A percentile compares a stretch with the other conserved stretches of the same genome.
These are phyloP conservation scores for Elaeis oleifera DNA, from an alignment of 202 grass and related monocot species.

Conservation along the genomic window DNA sequence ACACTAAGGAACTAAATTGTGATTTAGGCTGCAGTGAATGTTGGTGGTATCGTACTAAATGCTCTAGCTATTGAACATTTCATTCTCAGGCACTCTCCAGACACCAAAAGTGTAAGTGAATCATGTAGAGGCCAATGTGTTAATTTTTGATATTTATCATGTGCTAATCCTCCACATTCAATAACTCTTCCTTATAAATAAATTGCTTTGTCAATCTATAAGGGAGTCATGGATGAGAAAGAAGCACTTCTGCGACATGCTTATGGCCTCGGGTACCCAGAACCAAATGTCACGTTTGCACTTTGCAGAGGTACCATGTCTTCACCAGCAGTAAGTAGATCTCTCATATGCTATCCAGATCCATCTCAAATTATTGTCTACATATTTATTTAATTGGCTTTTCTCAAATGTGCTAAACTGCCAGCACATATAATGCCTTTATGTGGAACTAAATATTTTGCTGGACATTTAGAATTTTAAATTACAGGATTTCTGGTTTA, in stretches of 20 bases:
- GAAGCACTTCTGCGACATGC: constrained; percentile 37
- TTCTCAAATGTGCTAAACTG: no score
- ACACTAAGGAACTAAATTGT: not conserved
- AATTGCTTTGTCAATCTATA: not conserved
- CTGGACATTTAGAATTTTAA: no score
- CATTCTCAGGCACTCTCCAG: constrained; percentile 58
- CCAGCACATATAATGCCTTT: no score
- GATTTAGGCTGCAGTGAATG: constrained; percentile 60
- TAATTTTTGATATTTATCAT: not conserved
- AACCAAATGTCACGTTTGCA: constrained; percentile 88
- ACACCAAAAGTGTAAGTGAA: constrained; percentile 33
- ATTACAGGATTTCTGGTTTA: no score
- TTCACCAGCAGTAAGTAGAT: constrained; percentile 60
- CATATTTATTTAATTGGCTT: no score
- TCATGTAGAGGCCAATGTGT: not conserved
- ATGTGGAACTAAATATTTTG: no score
- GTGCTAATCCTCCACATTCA: not conserved
- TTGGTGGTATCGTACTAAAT: constrained; percentile 59
- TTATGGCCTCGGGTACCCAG: constrained; percentile 67
- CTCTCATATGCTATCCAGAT: not conserved
- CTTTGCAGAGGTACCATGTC: constrained; percentile 84
- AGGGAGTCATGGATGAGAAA: constrained; percentile 50
- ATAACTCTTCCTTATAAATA: not conserved
- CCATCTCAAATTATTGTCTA: no score
- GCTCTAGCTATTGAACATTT: constrained; percentile 77